These are phyloP conservation scores for Fusarium pseudoanthophilum DNA, from an alignment of 2,329 filamentous ascomycete species.

Conservation along the genomic window DNA sequence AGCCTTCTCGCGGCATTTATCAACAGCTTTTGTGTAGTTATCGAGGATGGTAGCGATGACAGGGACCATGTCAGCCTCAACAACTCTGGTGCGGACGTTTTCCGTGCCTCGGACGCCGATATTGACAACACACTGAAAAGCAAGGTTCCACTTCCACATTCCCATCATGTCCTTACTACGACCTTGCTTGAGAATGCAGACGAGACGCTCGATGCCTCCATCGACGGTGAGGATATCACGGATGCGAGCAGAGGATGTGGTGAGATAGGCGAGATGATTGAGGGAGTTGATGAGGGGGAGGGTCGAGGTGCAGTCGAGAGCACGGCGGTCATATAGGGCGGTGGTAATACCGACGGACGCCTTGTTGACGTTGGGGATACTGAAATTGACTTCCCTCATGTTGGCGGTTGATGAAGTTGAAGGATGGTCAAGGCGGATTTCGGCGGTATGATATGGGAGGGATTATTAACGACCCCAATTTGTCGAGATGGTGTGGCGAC, in stretches of 20 bases:
- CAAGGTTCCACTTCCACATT: constrained; percentile 99
- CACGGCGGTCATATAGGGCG: constrained; percentile 95
- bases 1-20: constrained; percentile 87
- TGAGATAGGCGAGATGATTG: constrained; percentile 98
- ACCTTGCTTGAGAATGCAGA: constrained; percentile 98
- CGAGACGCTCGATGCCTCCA: constrained; percentile 94
- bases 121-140: constrained; percentile 99
- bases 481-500: constrained; percentile 39
- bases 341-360: constrained; percentile 98
- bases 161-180: constrained; percentile 99
- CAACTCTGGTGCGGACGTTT: constrained; percentile 90
- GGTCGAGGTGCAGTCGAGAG: constrained; percentile 97
- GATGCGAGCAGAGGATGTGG: constrained; percentile 96
- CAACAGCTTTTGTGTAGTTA: constrained; percentile 97
- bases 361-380: constrained; percentile 99
- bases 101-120: constrained; percentile 97
- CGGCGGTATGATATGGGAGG: constrained; percentile 26
- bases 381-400: constrained; percentile 99
- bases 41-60: constrained; percentile 98
- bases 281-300: constrained; percentile 98
- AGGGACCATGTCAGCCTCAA: constrained; percentile 98
- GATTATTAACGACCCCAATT: constrained; percentile 39
- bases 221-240: constrained; percentile 98
- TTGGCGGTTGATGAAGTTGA: constrained; percentile 55
- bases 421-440: constrained; percentile 21